A percentile compares a stretch with the other conserved stretches of the same genome.
These are phyloP conservation scores for Salix arbutifolia DNA, from an alignment of 345 rosid genomes.

Conservation along the genomic window DNA sequence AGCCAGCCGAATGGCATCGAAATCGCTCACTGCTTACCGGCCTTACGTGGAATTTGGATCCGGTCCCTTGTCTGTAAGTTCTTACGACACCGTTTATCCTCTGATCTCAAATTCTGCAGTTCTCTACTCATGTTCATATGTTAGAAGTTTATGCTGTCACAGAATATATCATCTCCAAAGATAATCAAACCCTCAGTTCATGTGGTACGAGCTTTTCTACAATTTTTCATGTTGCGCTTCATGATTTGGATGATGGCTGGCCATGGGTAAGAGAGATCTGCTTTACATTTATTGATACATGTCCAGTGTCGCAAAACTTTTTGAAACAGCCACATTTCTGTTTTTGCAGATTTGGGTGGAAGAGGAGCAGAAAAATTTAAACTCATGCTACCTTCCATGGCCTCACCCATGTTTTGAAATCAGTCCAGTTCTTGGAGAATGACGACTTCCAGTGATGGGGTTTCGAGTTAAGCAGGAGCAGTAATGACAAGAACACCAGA, in stretches of 20 bases:
- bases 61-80: constrained; percentile 10
- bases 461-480: too few relatives aligned
- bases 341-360: neutral
- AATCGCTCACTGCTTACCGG: constrained; percentile 13
- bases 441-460: too few relatives aligned
- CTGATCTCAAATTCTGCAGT: neutral
- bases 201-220: neutral
- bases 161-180: neutral
- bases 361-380: neutral
- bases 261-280: neutral
- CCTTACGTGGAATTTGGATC: constrained; percentile 18
- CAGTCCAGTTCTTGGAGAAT: neutral
- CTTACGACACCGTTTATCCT: neutral
- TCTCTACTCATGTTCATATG: neutral
- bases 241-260: constrained; percentile 19
- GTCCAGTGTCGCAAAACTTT: too few relatives aligned
- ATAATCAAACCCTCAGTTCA: constrained; percentile 8
- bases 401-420: neutral
- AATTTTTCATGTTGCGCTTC: constrained; percentile 8
- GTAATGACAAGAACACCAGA: too few relatives aligned
- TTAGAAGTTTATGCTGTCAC: neutral
- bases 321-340: neutral
- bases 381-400: neutral
- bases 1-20: constrained; percentile 22
- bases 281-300: neutral